phyloP scores from a whole-genome alignment of 2,329 filamentous ascomycete species.

The Furcasterigmium furcatum region DNA sequence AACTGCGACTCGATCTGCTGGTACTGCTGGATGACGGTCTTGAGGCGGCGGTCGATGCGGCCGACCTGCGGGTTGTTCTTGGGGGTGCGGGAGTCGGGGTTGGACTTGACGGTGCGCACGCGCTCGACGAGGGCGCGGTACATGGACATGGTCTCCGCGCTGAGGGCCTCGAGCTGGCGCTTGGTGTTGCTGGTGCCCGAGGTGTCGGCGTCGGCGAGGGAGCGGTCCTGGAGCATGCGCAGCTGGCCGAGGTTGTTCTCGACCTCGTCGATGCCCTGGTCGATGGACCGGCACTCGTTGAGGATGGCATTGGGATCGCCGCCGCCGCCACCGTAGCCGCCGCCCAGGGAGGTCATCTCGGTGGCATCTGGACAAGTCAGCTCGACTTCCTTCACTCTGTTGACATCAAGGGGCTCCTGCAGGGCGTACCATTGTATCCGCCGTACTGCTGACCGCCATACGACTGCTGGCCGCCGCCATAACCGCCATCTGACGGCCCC shows the following conservation, averaged over 20 bases:
- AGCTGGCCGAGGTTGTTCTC: slow-evolving; percentile 71
- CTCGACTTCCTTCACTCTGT: not conserved
- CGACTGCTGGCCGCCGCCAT: slow-evolving; percentile 9
- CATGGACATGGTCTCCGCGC: slow-evolving; percentile 75
- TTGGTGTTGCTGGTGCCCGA: slow-evolving; percentile 62
- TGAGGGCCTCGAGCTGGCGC: slow-evolving; percentile 69
- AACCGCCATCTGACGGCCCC: slow-evolving; percentile 30
- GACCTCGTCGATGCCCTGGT: slow-evolving; percentile 71
- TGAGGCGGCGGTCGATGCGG: slow-evolving; percentile 74
- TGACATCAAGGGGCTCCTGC: not conserved
- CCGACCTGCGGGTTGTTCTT: slow-evolving; percentile 79
- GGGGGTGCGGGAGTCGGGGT: slow-evolving; percentile 68
- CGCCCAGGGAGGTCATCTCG: slow-evolving; percentile 67
- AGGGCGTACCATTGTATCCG: slow-evolving; percentile 3
- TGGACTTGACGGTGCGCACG: slow-evolving; percentile 79
- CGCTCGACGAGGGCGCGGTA: slow-evolving; percentile 79
- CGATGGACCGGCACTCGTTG: slow-evolving; percentile 80
- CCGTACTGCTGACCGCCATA: slow-evolving; percentile 17
- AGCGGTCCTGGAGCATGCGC: slow-evolving; percentile 65
- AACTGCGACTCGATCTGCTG: slow-evolving; percentile 78
- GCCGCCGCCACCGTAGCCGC: slow-evolving; percentile 29
- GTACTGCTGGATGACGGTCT: slow-evolving; percentile 77
- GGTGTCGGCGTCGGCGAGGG: slow-evolving; percentile 73
- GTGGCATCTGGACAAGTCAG: slow-evolving; percentile 34
- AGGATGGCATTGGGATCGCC: slow-evolving; percentile 73